phyloP scores from a whole-genome alignment of 2,329 filamentous ascomycete genomes.

The Ophiostoma quercus region DNA sequence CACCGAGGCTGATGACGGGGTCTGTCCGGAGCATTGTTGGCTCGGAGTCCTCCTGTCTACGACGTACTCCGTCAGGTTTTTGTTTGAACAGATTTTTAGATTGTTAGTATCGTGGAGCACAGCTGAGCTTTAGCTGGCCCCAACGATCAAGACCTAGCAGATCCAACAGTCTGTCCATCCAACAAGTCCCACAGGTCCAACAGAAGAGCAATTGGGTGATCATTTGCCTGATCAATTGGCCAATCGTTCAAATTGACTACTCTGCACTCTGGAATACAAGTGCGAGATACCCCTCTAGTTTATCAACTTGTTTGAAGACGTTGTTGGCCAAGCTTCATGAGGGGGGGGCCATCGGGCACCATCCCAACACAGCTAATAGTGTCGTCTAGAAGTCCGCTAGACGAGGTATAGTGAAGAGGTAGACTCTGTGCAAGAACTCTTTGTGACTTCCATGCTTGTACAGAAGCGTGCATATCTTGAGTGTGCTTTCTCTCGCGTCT shows the following conservation, averaged over 20 bases:
- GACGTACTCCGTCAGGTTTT: background rate
- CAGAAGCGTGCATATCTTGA: background rate
- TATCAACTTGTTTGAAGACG: background rate
- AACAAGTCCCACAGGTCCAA: background rate
- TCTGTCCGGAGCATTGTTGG: background rate
- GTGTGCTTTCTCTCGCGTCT: background rate
- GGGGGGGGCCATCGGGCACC: background rate
- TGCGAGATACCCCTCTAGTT: background rate
- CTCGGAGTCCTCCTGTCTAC: background rate
- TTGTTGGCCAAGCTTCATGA: background rate
- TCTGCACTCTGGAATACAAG: too few relatives aligned
- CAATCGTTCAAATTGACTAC: too few relatives aligned
- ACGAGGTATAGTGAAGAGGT: background rate
- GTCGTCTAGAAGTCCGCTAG: background rate
- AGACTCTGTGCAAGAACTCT: background rate
- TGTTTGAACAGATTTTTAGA: too few relatives aligned
- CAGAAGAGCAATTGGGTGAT: too few relatives aligned
- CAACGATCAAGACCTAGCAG: background rate
- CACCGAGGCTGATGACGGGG: background rate
- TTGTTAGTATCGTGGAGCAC: background rate
- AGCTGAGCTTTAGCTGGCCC: background rate
- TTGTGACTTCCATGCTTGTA: too few relatives aligned
- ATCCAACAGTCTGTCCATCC: background rate
- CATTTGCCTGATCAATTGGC: too few relatives aligned
- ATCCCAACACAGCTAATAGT: background rate